phyloP scores from a whole-genome alignment of 108 stramenopile species.

The Epipyxis sp. region DNA sequence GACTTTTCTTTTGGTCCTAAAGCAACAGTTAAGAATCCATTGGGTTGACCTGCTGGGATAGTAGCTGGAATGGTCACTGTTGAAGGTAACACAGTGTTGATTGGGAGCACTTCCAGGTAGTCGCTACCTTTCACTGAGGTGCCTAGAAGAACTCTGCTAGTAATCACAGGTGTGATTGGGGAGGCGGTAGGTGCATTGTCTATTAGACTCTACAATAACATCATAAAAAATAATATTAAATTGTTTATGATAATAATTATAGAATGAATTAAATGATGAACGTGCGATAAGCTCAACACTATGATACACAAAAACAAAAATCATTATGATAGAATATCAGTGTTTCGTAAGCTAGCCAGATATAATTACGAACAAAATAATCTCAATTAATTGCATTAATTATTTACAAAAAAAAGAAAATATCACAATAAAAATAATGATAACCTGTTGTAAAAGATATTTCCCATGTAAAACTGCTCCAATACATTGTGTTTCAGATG shows the following conservation, averaged over 20 bases:
- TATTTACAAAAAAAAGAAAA: too few relatives aligned
- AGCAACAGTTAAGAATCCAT: background rate
- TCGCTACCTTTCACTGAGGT: background rate
- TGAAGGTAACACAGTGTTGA: background rate
- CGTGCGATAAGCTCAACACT: too few relatives aligned
- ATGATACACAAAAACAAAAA: too few relatives aligned
- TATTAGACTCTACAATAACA: background rate
- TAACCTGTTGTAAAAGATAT: background rate
- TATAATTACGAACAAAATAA: background rate
- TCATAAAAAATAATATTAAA: too few relatives aligned
- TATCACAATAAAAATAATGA: too few relatives aligned
- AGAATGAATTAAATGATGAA: too few relatives aligned
- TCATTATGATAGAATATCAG: background rate
- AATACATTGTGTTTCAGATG: conserved; percentile 1
- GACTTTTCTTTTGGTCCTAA: background rate
- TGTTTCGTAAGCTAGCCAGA: background rate
- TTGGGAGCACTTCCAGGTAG: background rate
- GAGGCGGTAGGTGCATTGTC: conserved; percentile 9
- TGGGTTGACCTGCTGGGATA: background rate
- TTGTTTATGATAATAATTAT: too few relatives aligned
- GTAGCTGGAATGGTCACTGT: background rate
- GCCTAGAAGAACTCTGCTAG: background rate
- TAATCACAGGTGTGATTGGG: background rate
- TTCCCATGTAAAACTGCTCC: conserved; percentile 18
- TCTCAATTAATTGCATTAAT: too few relatives aligned